Percentiles rank a stretch among this genome's conserved stretches.
Evolutionary conservation across 495 filamentous ascomycete genomes (phyloP).

Genomic region (Penicillium bialowiezense): DNA sequence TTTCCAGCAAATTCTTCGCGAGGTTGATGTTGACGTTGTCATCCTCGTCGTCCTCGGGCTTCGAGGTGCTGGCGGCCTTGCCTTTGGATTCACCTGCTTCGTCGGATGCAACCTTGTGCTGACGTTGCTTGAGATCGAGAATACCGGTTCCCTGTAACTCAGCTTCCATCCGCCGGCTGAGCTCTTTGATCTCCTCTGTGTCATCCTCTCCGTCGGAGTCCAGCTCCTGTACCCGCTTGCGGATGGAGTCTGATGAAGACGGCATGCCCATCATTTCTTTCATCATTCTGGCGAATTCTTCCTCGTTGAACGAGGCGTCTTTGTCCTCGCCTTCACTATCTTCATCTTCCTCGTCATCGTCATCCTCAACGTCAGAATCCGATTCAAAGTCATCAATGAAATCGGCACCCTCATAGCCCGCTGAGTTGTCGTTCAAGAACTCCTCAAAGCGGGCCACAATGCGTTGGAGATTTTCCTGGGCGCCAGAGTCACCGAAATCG

Average conservation of each 20-base stretch:
- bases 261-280: slow-evolving; percentile 92
- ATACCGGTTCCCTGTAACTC: slow-evolving; percentile 79
- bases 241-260: slow-evolving; percentile 26
- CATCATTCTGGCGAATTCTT: slow-evolving; percentile 84
- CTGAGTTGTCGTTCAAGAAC: slow-evolving; percentile 86
- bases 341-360: slow-evolving; percentile 50
- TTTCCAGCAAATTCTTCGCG: slow-evolving; percentile 87
- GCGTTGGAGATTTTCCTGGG: slow-evolving; percentile 80
- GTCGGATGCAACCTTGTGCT: slow-evolving; percentile 18
- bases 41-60: slow-evolving; percentile 36
- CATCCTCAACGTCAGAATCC: slow-evolving; percentile 55
- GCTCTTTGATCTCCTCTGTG: slow-evolving; percentile 63
- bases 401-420: slow-evolving; percentile 75
- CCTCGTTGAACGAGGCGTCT: slow-evolving; percentile 77
- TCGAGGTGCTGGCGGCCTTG: slow-evolving; percentile 18
- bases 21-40: slow-evolving; percentile 82
- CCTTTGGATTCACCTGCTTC: slow-evolving; percentile 16
- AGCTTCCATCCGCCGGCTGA: slow-evolving; percentile 74
- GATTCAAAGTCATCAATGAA: slow-evolving; percentile 62
- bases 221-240: slow-evolving; percentile 44
- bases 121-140: slow-evolving; percentile 56
- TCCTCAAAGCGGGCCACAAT: slow-evolving; percentile 89
- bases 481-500: slow-evolving; percentile 72
- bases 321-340: slow-evolving; percentile 66
- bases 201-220: slow-evolving; percentile 54